Evolutionary conservation across 2,329 filamentous ascomycete genomes (phyloP), one percentile per base, ranked within the genome.

Genomic region (Xylaria sp.): DNA sequence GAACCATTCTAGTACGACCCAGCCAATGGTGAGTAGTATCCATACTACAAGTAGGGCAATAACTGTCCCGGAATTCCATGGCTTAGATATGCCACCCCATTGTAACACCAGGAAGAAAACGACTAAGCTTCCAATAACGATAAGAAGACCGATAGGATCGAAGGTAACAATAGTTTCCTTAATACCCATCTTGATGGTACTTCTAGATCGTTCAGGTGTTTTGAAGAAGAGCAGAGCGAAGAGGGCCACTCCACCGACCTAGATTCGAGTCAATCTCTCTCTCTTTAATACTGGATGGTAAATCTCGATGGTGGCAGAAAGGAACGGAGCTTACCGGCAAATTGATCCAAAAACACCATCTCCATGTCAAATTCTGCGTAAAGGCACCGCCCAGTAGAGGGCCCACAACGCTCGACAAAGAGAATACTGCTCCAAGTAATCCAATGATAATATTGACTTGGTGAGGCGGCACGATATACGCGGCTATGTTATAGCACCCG

Each of bases 341-440:
- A 18, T 64, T 64, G 18, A 64, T 59, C 32, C 32, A 58, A 18
- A 64, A 64, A 29, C 62, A 64, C 62, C 60, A 63, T 16, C 37
- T 51, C 62, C 51, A 64, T 35, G 62, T 48, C 8, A 58, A 23
- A 10, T 16, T n/a, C 12, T 23, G n/a, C 6, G 54, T 51, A 27
- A 58, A 51, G 9, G 25, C 51, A 29, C 54, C 51, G n/a, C 51
- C 62, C 10, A 57, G 21, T 5, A 64, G 16, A 4, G 62, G 62
- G 2, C 62, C 62, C 9, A 64, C 32, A 12, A 64, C 54, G 5
- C 51, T 58, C 6, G 62, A 23, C 5, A 64, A 35, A 4, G 51
- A 50, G 65, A 79, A 84, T 53, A 82, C 80, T 9, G 74, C 78
- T 9, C 77, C 77, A 29, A 83, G 73, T 5, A 82, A 66, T 32